Base-by-base conservation (phyloP, 2,329 filamentous ascomycete genomes). In the Aureobasidium subglaciale region DNA sequence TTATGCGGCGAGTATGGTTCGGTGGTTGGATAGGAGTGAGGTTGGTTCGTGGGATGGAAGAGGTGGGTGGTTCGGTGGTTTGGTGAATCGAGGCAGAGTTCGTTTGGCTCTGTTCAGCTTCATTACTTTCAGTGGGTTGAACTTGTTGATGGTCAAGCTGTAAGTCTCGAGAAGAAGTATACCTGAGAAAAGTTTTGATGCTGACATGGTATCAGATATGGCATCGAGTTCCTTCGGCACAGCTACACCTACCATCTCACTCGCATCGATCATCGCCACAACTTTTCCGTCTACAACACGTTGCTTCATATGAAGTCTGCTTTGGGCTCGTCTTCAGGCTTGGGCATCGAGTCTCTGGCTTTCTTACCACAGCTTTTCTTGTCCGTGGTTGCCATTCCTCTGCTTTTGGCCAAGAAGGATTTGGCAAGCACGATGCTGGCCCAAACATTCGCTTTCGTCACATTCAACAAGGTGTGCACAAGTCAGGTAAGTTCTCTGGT, bases 381-480 rank as follows among this genome's bases (percentile, higher is more conserved):
- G 13, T 88, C 88, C 0, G 84, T 88, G 11, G 63, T 95, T 10
- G 75, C 88, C 5, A 85, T 97, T 40, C 87, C 89, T 0, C 67
- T 96, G 2, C 77, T 79, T 1, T 73, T 96, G 18, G 88, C 89
- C 15, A 95, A 92, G 68, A 87, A 83, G 63, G 85, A 93, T 64
- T 79, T 99, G 0, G 79, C 91, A 0, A 82, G 84, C 0, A 86
- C 88, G 5, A 91, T 97, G 88, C 81, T 97, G 59, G 90, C 89
- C 4, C 93, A 99, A 72, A 97, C 93, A 0, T 96, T 96, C 72
- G 89, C 92, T 0, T 99, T 99, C 71, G 93, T 97, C 4, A 86
- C 90, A 0, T 97, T 97, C 64, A 99, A 99, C 75, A 99, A 99
- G 75, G 93, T 99, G 59, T 97, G 92, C 78, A 99, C 93, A 3